Percentiles rank a stretch among this genome's conserved stretches.
Conservation (phyloP, 805 yeast genomes). For the Debaryomyces castellii region DNA sequence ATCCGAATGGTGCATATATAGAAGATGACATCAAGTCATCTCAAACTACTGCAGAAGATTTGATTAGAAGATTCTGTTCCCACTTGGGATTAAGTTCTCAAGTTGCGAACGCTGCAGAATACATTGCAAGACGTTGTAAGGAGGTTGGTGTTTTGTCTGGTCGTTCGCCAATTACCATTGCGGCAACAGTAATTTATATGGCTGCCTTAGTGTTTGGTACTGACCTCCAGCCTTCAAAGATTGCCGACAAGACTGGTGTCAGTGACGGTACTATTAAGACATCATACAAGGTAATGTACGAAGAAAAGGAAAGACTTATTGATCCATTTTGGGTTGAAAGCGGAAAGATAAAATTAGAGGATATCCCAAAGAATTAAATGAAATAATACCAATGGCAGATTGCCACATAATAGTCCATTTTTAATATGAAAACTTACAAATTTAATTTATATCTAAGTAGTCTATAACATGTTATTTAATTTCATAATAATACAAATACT, state of each 20-base stretch:
- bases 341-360: constrained; percentile 60
- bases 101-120: constrained; percentile 89
- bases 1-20: constrained; percentile 40
- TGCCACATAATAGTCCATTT: background rate
- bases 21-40: constrained; percentile 63
- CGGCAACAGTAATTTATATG: constrained; percentile 96
- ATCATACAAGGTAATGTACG: constrained; percentile 77
- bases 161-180: constrained; percentile 94
- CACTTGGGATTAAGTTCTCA: constrained; percentile 84
- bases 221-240: constrained; percentile 71
- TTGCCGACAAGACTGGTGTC: constrained; percentile 91
- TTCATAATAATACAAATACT: no score
- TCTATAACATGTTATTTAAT: no score
- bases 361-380: constrained; percentile 27
- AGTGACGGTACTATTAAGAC: constrained; percentile 97
- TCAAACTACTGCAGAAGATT: constrained; percentile 90
- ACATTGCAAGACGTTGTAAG: constrained; percentile 84
- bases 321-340: constrained; percentile 73
- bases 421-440: no score
- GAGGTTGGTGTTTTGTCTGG: constrained; percentile 95
- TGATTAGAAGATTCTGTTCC: constrained; percentile 94
- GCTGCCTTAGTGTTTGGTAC: constrained; percentile 85
- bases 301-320: constrained; percentile 63
- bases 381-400: background rate
- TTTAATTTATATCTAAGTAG: no score